A percentile compares a stretch with the other conserved stretches of the same genome.
Evolutionary conservation across 345 rosid species (phyloP).

Genomic region (Euphorbia peplus): DNA sequence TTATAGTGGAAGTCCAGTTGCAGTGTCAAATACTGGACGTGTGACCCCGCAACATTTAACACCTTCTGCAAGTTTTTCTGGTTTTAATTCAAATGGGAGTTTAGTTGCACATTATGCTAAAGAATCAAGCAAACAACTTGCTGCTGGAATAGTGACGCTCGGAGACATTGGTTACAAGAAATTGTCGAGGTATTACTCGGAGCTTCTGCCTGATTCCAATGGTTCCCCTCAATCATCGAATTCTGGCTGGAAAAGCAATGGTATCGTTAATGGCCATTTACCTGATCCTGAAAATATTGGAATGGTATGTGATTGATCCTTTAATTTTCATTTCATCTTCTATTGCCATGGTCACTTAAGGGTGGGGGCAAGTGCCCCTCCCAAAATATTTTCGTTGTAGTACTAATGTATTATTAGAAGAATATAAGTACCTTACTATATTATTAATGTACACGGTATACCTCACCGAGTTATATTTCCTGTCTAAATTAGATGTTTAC

Average conservation of each 20-base stretch:
- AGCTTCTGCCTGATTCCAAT: constrained; percentile 67
- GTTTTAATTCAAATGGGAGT: constrained; percentile 49
- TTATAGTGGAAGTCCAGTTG: constrained; percentile 73
- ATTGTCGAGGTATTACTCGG: constrained; percentile 65
- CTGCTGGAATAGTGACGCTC: constrained; percentile 76
- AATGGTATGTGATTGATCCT: constrained; percentile 50
- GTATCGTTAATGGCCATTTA: constrained; percentile 47
- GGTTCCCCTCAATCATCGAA: constrained; percentile 37
- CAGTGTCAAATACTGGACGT: constrained; percentile 42
- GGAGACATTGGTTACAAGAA: constrained; percentile 83
- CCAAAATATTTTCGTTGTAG: too few species aligned
- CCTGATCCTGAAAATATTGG: constrained; percentile 71
- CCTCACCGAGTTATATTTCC: too few species aligned
- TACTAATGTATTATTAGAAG: too few species aligned
- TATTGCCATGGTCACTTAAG: too few species aligned
- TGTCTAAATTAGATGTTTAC: too few species aligned
- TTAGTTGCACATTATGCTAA: constrained; percentile 72
- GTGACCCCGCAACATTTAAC: constrained; percentile 64
- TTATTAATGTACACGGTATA: too few species aligned
- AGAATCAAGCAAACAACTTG: constrained; percentile 90
- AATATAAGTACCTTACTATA: too few species aligned
- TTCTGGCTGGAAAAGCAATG: constrained; percentile 57
- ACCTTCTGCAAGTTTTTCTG: constrained; percentile 48
- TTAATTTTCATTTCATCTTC: constrained; percentile 9
- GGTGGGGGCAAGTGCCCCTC: too few species aligned